Conservation (phyloP, 495 filamentous ascomycete genomes). For the Daldinia childiae region DNA sequence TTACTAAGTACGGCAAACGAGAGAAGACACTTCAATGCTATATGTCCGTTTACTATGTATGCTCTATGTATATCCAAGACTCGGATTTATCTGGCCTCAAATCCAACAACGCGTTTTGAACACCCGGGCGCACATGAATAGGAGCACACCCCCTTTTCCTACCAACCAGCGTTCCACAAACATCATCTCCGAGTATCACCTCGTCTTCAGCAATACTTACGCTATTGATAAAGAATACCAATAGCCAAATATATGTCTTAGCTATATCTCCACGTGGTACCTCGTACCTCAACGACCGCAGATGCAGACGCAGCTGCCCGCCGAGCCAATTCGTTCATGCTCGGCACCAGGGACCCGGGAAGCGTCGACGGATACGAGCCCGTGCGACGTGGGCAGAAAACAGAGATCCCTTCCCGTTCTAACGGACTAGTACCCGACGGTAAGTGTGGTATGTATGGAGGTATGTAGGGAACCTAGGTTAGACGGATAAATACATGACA, state of each 20-base stretch:
- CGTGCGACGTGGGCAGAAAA: not conserved
- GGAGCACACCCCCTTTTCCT: not conserved
- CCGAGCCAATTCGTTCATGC: conserved; percentile 1
- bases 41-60: not conserved
- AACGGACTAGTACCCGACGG: not conserved
- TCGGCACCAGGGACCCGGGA: conserved; percentile 7
- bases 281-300: not conserved
- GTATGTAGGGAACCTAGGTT: not conserved
- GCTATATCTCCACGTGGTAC: conserved; percentile 3
- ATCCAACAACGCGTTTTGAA: not conserved
- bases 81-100: not conserved
- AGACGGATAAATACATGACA: not conserved
- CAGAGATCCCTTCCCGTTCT: not conserved
- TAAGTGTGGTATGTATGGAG: not conserved
- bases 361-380: conserved; percentile 17
- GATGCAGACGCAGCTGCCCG: not conserved
- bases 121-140: not conserved
- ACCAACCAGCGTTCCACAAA: not conserved
- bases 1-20: conserved; percentile 19
- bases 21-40: not conserved
- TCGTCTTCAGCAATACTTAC: not conserved
- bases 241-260: not conserved
- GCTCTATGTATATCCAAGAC: not conserved
- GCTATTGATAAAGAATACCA: not conserved
- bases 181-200: not conserved